Evolutionary conservation across 805 yeast genomes (phyloP).

Genomic region (Clavispora asparagi): DNA sequence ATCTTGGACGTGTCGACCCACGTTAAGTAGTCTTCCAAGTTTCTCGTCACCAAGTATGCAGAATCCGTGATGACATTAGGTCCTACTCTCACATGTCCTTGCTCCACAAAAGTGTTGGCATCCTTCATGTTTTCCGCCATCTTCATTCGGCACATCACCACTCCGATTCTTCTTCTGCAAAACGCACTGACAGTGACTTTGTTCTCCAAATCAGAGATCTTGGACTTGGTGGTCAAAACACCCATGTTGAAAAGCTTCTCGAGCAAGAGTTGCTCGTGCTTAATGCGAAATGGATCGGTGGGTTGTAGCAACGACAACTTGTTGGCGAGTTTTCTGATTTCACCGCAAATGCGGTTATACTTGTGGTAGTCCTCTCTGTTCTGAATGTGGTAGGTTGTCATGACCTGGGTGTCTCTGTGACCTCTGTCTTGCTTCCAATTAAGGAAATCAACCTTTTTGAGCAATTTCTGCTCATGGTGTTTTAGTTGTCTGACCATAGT

Average conservation of each 20-base stretch:
- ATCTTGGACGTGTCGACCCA: constrained; percentile 98
- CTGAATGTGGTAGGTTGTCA: constrained; percentile 90
- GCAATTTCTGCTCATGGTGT: constrained; percentile 90
- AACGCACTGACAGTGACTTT: constrained; percentile 88
- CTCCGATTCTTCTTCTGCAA: constrained; percentile 88
- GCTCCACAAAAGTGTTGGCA: constrained; percentile 89
- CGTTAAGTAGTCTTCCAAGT: constrained; percentile 92
- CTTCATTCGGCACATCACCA: constrained; percentile 86
- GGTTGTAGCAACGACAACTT: constrained; percentile 81
- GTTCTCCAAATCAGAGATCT: constrained; percentile 87
- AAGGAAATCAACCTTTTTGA: constrained; percentile 92
- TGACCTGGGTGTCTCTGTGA: constrained; percentile 94
- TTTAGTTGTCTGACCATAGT: constrained; percentile 69
- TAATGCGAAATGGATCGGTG: constrained; percentile 77
- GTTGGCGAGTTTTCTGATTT: constrained; percentile 80
- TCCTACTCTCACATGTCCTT: constrained; percentile 97
- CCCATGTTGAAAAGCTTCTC: constrained; percentile 92
- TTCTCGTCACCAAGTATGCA: constrained; percentile 87
- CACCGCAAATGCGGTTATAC: constrained; percentile 91
- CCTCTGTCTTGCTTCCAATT: constrained; percentile 97
- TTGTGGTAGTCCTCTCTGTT: constrained; percentile 94
- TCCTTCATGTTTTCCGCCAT: constrained; percentile 89
- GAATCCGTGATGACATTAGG: constrained; percentile 95
- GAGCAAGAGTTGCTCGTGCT: constrained; percentile 81
- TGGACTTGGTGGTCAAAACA: constrained; percentile 77